These are phyloP conservation scores for Exophiala xenobiotica DNA, from an alignment of 2,329 filamentous ascomycete species.

Conservation along the genomic window DNA sequence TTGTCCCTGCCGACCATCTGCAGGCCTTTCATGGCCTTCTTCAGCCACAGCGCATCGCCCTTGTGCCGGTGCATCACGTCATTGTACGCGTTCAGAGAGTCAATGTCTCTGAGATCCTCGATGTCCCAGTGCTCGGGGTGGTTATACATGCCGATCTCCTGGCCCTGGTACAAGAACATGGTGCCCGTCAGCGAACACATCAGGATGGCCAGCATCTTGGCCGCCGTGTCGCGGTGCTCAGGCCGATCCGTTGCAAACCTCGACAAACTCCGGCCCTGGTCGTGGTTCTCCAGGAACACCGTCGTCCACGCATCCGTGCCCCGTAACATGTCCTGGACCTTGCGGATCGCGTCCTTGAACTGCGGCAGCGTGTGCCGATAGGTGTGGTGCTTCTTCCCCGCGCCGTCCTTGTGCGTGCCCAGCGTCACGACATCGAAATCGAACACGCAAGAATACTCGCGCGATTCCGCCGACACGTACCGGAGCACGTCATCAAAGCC, in stretches of 20 bases:
- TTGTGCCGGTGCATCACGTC: slow-evolving; percentile 37
- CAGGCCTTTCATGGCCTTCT: slow-evolving; percentile 53
- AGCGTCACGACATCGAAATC: slow-evolving; percentile 60
- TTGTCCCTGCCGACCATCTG: slow-evolving; percentile 60
- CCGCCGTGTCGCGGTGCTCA: slow-evolving; percentile 50
- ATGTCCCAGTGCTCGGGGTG: slow-evolving; percentile 49
- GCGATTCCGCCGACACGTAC: slow-evolving; percentile 47
- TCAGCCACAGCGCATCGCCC: slow-evolving; percentile 40
- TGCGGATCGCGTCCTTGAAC: slow-evolving; percentile 54
- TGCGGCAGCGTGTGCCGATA: slow-evolving; percentile 42
- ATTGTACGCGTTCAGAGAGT: slow-evolving; percentile 43
- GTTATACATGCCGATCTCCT: slow-evolving; percentile 59
- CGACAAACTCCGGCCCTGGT: slow-evolving; percentile 60
- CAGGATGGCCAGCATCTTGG: slow-evolving; percentile 61
- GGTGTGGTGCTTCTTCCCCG: slow-evolving; percentile 28
- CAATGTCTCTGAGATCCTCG: slow-evolving; percentile 36
- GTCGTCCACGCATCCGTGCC: slow-evolving; percentile 64
- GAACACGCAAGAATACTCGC: slow-evolving; percentile 70
- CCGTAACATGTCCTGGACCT: slow-evolving; percentile 56
- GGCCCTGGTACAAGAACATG: slow-evolving; percentile 57
- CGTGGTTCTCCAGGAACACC: slow-evolving; percentile 66
- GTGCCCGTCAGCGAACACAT: slow-evolving; percentile 56
- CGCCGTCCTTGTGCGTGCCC: slow-evolving; percentile 17
- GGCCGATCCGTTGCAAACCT: slow-evolving; percentile 54
- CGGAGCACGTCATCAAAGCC: slow-evolving; percentile 52